A percentile compares a stretch with the other conserved stretches of the same genome.
These are phyloP conservation scores for Globisporangium nunn DNA, from an alignment of 352 stramenopile genomes.

Conservation along the genomic window DNA sequence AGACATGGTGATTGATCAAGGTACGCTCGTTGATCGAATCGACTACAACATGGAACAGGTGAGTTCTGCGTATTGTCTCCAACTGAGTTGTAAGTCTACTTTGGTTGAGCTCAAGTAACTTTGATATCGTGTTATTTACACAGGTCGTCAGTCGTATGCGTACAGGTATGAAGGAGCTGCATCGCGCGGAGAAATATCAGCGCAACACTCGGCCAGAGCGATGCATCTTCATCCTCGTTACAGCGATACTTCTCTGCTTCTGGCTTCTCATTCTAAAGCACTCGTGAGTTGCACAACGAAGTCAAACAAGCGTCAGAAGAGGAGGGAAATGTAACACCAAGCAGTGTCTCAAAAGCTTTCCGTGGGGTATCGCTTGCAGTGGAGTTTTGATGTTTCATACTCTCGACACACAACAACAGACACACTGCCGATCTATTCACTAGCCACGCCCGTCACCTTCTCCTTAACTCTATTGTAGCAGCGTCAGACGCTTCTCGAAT, in stretches of 20 bases:
- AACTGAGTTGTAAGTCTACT: not conserved
- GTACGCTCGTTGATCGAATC: constrained; percentile 76
- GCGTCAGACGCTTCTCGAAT: constrained; percentile 7
- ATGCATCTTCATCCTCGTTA: constrained; percentile 63
- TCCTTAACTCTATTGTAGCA: constrained; percentile 1
- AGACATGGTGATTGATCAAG: constrained; percentile 80
- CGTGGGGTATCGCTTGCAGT: no score
- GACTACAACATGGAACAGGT: constrained; percentile 88
- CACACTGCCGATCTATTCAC: not conserved
- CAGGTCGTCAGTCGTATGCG: constrained; percentile 57
- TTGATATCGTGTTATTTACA: not conserved
- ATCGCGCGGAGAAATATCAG: constrained; percentile 54
- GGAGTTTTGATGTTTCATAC: no score
- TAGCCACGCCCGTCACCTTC: not conserved
- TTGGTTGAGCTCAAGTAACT: not conserved
- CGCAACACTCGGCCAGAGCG: constrained; percentile 58
- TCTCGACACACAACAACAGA: not conserved
- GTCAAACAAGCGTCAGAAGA: not conserved
- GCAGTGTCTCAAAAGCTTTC: not conserved
- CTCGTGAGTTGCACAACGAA: constrained; percentile 19
- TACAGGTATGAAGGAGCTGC: constrained; percentile 50
- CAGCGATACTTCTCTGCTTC: constrained; percentile 61
- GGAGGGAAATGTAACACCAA: not conserved
- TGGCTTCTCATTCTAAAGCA: constrained; percentile 63
- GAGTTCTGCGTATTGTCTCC: not conserved